Evolutionary conservation across 257 asterid species (phyloP).

Genomic region (Nicotiana undulata): DNA sequence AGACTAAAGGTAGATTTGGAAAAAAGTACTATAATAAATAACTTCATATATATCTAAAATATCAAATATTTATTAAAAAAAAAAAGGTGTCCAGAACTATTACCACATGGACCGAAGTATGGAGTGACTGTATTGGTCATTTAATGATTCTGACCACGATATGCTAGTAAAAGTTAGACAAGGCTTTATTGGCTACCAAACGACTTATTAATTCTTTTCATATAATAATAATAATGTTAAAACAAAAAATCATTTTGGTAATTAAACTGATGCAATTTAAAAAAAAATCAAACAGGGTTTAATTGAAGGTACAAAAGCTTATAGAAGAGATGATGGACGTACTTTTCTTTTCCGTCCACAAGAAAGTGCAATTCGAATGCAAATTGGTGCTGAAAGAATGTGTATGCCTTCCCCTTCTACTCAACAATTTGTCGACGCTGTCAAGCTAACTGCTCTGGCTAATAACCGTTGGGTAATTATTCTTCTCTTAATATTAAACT

Average conservation of each 20-base stretch:
- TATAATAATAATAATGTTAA: no score
- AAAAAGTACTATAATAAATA: no score
- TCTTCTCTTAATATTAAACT: not conserved
- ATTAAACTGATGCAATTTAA: no score
- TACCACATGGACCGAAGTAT: no score
- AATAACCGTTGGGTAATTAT: slow-evolving; percentile 64
- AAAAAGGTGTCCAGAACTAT: no score
- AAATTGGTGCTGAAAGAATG: slow-evolving; percentile 73
- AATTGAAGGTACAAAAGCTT: slow-evolving; percentile 71
- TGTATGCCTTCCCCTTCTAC: slow-evolving; percentile 72
- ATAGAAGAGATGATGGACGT: slow-evolving; percentile 49
- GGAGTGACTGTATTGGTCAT: not conserved
- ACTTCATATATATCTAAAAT: no score
- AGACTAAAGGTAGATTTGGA: no score
- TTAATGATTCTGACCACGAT: not conserved
- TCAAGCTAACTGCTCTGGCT: slow-evolving; percentile 64
- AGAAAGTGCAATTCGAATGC: slow-evolving; percentile 72
- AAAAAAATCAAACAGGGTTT: slow-evolving; percentile 19
- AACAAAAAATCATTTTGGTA: no score
- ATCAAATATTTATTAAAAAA: no score
- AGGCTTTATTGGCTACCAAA: not conserved
- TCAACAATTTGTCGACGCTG: slow-evolving; percentile 53
- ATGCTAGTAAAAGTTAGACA: not conserved
- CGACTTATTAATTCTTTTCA: no score
- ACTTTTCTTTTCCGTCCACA: slow-evolving; percentile 62